Base-by-base conservation (phyloP, 2,329 filamentous ascomycete genomes). In the Fusarium sp. region DNA sequence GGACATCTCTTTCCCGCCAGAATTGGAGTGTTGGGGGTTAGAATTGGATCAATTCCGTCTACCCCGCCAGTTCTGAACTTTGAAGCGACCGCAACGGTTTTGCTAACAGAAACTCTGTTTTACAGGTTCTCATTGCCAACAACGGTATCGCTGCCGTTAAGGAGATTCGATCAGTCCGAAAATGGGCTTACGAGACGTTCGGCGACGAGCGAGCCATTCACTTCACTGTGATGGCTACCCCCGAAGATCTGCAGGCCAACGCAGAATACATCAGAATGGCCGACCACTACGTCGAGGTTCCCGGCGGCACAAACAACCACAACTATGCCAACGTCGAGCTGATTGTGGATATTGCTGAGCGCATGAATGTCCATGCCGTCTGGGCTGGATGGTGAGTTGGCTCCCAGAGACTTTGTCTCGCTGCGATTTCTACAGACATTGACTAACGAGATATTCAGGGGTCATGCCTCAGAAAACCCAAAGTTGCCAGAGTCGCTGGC, bases 121-220 rank as follows among this genome's bases (percentile, higher is more conserved):
- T 38, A 26, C 80, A 98, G 96, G 95, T 98, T 62, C 90, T 99
- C 75, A 99, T 99, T 85, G 96, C 96, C 83, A 99, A 99, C 89
- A 99, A 99, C 87, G 96, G 96, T 89, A 99, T 99, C 84, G 96
- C 96, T 58, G 96, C 96, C 82, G 96, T 99, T 84, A 99, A 99
- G 86, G 96, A 99, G 86, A 99, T 99, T 83, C 92, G 96, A 84
- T 98, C 96, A 69, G 96, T 99, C 81, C 93, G 96, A 84, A 99
- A 98, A 95, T 99, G 96, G 96, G 96, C 96, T 71, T 99, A 99
- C 91, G 96, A 99, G 87, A 97, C 94, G 13, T 99, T 99, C 82
- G 96, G 96, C 86, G 95, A 99, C 85, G 96, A 99, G 88, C 91
- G 93, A 81, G 96, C 96, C 79, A 98, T 99, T 82, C 95, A 98